Evolutionary conservation across 331 rosid species (phyloP).

Genomic region (Saraca asoca): DNA sequence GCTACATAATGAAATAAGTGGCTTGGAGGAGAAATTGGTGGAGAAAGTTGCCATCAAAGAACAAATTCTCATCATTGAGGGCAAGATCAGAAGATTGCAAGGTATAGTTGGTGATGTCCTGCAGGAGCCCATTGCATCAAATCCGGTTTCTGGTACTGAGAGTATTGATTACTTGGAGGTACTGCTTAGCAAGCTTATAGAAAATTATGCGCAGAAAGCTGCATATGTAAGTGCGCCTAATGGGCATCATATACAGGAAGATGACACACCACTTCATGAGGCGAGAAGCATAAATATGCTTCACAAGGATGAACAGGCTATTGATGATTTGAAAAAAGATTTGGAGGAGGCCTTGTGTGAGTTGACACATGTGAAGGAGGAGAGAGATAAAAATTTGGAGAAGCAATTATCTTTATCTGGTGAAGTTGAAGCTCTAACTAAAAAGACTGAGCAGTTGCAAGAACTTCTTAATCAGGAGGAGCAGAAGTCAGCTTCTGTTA

Average conservation of each 20-base stretch:
- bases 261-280: conserved; percentile 36
- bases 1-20: conserved; percentile 51
- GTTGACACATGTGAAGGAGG: conserved; percentile 59
- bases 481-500: conserved; percentile 81
- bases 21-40: conserved; percentile 54
- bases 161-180: conserved; percentile 69
- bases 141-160: conserved; percentile 53
- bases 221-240: conserved; percentile 38
- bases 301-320: conserved; percentile 45
- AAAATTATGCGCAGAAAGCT: conserved; percentile 48
- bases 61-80: conserved; percentile 43
- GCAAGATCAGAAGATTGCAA: conserved; percentile 59
- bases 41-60: conserved; percentile 55
- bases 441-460: conserved; percentile 70
- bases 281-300: conserved; percentile 43
- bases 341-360: conserved; percentile 71
- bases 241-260: conserved; percentile 38
- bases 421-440: conserved; percentile 63
- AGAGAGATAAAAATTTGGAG: conserved; percentile 61
- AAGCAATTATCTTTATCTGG: conserved; percentile 55
- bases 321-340: conserved; percentile 60
- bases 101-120: conserved; percentile 60
- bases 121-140: conserved; percentile 46
- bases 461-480: conserved; percentile 80
- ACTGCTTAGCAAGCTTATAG: conserved; percentile 65